Base-by-base conservation (phyloP, 2,329 filamentous ascomycete species). In the Aspergillus novoparasiticus region DNA sequence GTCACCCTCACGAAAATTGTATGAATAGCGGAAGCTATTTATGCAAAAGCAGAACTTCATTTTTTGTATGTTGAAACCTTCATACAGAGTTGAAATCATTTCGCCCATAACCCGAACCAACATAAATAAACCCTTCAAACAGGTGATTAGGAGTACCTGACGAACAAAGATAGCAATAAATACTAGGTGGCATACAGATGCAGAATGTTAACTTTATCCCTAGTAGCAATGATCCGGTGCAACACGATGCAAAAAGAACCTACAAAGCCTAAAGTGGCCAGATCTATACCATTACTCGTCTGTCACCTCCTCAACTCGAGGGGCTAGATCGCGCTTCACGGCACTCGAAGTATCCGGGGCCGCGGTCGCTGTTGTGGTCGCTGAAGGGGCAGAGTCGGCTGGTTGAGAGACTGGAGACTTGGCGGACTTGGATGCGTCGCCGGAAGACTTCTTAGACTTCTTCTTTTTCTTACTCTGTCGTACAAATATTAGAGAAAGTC, bases 271-370 rank as follows among this genome's bases (percentile, higher is more conserved):
- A 26, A 26, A 11, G 48, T 21, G 11, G 11, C 21, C 21, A 56
- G 21, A n/a, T 58, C 45, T 57, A 63, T 58, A 32, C 21, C 45
- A 60, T 66, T 73, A 79, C 67, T 80, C 78, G 21, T 79, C 77
- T 23, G 73, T 69, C 2, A 72, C 79, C 63, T 83, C 82, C 68
- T 84, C 82, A 21, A 84, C 81, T 58, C 77, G 75, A 6, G 82
- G 77, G 3, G 78, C 70, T 30, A 82, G 70, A 62, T 78, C 72
- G 62, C 81, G 77, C 67, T 79, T 80, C 32, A 73, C 67, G 11
- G 76, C 66, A 41, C 69, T 66, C 6, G 75, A 71, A 32, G 75
- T 72, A 28, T 75, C 68, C 26, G 80, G 68, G 28, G 77, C 70
- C 41, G 80, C 71, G 23, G 75, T 70, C 19, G 78, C 75, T 34